Percentiles rank a stretch among this genome's conserved stretches.
Evolutionary conservation across 495 filamentous ascomycete species (phyloP).

Genomic region (Hypoxylon rickii): DNA sequence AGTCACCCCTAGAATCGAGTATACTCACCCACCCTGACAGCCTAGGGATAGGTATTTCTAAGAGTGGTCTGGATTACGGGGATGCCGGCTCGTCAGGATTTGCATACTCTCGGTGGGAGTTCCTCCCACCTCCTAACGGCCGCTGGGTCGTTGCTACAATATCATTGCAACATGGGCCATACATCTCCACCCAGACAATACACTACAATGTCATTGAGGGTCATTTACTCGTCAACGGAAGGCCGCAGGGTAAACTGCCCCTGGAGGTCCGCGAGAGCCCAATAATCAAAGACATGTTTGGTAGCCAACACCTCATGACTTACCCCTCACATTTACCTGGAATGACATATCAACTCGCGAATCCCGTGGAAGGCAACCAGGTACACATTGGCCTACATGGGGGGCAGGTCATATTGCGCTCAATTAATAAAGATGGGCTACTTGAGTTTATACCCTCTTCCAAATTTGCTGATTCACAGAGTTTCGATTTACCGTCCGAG

Average conservation of each 20-base stretch:
- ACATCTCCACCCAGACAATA: constrained; percentile 29
- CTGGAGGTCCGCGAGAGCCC: constrained; percentile 42
- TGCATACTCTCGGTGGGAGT: constrained; percentile 20
- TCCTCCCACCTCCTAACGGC: constrained; percentile 33
- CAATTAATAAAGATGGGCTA: constrained; percentile 7
- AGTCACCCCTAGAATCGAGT: constrained; percentile 35
- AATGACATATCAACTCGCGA: constrained; percentile 51
- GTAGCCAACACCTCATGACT: constrained; percentile 49
- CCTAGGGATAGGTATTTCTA: constrained; percentile 38
- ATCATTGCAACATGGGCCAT: background rate
- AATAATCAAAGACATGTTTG: constrained; percentile 53
- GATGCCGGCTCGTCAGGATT: background rate
- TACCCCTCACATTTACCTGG: constrained; percentile 51
- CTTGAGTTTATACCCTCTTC: constrained; percentile 45
- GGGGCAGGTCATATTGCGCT: constrained; percentile 45
- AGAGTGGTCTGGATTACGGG: constrained; percentile 7
- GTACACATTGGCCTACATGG: constrained; percentile 57
- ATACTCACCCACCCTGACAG: constrained; percentile 28
- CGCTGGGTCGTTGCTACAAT: constrained; percentile 40
- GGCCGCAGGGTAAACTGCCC: constrained; percentile 49
- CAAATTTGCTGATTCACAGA: constrained; percentile 24
- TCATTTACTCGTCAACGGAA: constrained; percentile 52
- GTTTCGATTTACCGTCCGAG: constrained; percentile 55
- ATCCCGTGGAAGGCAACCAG: constrained; percentile 35
- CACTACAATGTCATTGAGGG: constrained; percentile 56